These are phyloP conservation scores for Cercospora berteroae DNA, from an alignment of 2,329 filamentous ascomycete species.

Conservation along the genomic window DNA sequence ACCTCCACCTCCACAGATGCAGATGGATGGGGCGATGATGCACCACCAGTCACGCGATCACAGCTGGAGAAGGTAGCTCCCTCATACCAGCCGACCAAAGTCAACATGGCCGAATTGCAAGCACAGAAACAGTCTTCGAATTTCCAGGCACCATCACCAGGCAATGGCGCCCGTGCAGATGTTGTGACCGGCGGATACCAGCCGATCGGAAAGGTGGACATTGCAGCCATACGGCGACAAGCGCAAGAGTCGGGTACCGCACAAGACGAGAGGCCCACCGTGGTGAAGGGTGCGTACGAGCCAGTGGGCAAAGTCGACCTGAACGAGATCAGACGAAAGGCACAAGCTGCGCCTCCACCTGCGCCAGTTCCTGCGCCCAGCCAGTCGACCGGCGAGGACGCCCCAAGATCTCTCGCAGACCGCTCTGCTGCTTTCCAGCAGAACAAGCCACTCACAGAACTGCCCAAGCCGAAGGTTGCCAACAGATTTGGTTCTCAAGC, in stretches of 20 bases:
- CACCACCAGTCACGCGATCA: constrained; percentile 81
- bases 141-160: constrained; percentile 51
- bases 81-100: constrained; percentile 92
- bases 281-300: constrained; percentile 90
- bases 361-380: constrained; percentile 42
- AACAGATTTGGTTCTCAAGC: constrained; percentile 77
- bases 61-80: constrained; percentile 88
- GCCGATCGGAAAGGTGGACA: constrained; percentile 95
- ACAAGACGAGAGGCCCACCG: constrained; percentile 74
- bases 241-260: constrained; percentile 57
- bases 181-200: constrained; percentile 86
- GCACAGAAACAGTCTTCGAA: constrained; percentile 68
- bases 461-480: constrained; percentile 93
- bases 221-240: constrained; percentile 79
- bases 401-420: constrained; percentile 67
- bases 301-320: constrained; percentile 97
- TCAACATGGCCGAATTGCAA: constrained; percentile 84
- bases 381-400: constrained; percentile 47
- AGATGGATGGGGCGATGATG: constrained; percentile 94
- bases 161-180: constrained; percentile 51
- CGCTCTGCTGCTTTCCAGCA: constrained; percentile 70
- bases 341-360: constrained; percentile 57
- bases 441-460: constrained; percentile 74
- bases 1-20: constrained; percentile 61
- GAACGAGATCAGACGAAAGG: constrained; percentile 81